Evolutionary conservation across 208 protist species (phyloP).

Genomic region (Trypanosoma grayi): DNA sequence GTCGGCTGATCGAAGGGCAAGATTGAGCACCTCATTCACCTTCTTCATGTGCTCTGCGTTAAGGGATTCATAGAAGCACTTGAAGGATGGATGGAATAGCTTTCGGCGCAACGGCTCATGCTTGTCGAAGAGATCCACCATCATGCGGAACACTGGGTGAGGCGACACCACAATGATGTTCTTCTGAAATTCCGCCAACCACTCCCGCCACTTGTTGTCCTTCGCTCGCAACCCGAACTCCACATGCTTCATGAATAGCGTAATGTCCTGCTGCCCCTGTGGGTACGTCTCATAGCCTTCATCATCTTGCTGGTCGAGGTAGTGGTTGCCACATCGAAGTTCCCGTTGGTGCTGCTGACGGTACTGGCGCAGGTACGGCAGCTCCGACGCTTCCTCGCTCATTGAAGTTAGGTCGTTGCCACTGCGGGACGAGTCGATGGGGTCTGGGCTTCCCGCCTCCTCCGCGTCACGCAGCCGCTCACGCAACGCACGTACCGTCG

Average conservation of each 20-base stretch:
- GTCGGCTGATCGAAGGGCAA: slow-evolving; percentile 76
- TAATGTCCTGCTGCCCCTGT: slow-evolving; percentile 47
- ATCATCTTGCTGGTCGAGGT: slow-evolving; percentile 15
- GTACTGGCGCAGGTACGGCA: not conserved
- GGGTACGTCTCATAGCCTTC: slow-evolving; percentile 11
- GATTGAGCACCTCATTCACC: slow-evolving; percentile 81
- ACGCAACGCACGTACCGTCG: slow-evolving; percentile 64
- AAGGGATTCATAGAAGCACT: slow-evolving; percentile 85
- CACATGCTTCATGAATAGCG: slow-evolving; percentile 83
- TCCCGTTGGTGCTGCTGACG: slow-evolving; percentile 6
- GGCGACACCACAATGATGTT: slow-evolving; percentile 86
- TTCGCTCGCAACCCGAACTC: slow-evolving; percentile 73
- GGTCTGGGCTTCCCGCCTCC: slow-evolving; percentile 10
- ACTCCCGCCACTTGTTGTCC: slow-evolving; percentile 84
- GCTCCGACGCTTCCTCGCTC: not conserved
- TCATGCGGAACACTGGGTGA: slow-evolving; percentile 85
- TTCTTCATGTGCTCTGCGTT: slow-evolving; percentile 84
- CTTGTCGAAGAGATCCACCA: slow-evolving; percentile 90
- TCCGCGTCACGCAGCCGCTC: slow-evolving; percentile 54
- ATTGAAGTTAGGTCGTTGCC: not conserved
- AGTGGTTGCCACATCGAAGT: slow-evolving; percentile 3
- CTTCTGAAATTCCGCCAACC: slow-evolving; percentile 89
- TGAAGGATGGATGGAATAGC: slow-evolving; percentile 89
- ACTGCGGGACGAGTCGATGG: not conserved
- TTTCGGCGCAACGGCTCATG: slow-evolving; percentile 87